Conservation (phyloP, 768 basidiomycete species). For the Leccinum longicurvipes region DNA sequence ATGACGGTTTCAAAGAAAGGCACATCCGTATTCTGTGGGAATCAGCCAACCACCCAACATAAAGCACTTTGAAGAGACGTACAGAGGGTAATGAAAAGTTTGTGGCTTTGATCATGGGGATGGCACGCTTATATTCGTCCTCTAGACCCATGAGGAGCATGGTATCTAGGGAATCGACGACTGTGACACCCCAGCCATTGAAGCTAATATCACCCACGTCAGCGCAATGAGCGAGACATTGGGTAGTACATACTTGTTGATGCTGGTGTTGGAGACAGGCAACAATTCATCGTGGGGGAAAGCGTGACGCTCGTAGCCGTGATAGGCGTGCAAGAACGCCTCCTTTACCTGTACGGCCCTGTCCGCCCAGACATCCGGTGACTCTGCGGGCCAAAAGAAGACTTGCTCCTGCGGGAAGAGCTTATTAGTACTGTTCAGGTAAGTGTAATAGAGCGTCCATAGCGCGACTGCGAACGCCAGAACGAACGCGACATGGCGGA, state of each 20-base stretch:
- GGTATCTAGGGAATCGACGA: constrained; percentile 82
- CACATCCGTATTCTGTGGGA: constrained; percentile 29
- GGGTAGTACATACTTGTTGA: constrained; percentile 46
- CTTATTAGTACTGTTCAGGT: not conserved
- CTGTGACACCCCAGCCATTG: constrained; percentile 77
- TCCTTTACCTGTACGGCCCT: constrained; percentile 55
- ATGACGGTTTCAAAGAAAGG: constrained; percentile 88
- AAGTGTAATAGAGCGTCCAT: constrained; percentile 21
- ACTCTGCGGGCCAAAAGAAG: constrained; percentile 22
- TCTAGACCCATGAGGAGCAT: constrained; percentile 78
- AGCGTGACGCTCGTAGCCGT: constrained; percentile 60
- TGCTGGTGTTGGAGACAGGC: constrained; percentile 45
- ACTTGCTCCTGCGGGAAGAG: constrained; percentile 12
- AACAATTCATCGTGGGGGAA: constrained; percentile 60
- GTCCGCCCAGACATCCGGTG: constrained; percentile 44
- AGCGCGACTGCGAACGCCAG: constrained; percentile 9
- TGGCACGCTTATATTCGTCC: constrained; percentile 64
- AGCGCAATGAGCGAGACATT: not conserved
- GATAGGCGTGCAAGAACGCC: constrained; percentile 68
- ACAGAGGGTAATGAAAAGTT: constrained; percentile 50
- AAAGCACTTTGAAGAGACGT: constrained; percentile 6
- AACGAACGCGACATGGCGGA: constrained; percentile 23
- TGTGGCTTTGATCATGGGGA: constrained; percentile 48
- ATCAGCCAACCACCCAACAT: not conserved
- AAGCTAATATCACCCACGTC: constrained; percentile 44